Base-by-base conservation (phyloP, 78 protist genomes). In the Acrasis kona region DNA sequence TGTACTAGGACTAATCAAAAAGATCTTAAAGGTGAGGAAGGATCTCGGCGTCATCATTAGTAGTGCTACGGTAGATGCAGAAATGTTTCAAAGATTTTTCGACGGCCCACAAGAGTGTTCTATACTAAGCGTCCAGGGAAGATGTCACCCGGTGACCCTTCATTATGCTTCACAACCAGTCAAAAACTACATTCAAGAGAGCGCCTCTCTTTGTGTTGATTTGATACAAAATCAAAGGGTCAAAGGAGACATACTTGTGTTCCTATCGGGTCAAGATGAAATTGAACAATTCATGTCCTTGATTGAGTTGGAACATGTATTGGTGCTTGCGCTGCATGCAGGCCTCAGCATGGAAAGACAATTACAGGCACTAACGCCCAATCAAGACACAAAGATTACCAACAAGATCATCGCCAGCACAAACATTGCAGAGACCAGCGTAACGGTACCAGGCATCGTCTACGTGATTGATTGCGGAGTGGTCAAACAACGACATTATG, bases 211-310 rank as follows among this genome's bases (percentile, higher is more conserved):
- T 3, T 72, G 42, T 34, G 6, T 68, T 30, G 72, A 76, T 30
- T 41, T 74, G 6, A 79, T 66, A 66, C 0, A 35, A 4, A 6
- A 42, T 12, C 2, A 75, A 35, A 28, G n/a, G n/a, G 10, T 6
- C 6, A 30, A 31, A 3, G 93, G 93, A 0, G 92, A 89, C 39
- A 40, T 88, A 7, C 80, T 89, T 5, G 84, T 74, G 31, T 89
- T 89, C 70, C 74, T 89, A 19, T 81, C 93, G 0, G 93, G 93
- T 7, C 86, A 86, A 37, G 93, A 85, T 2, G 93, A 89, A 7
- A 84, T 89, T 66, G 90, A 77, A 1, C 2, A 64, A 9, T 30
- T 34, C n/a, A 65, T 4, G 4, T 28, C 10, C 2, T 12, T 5
- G 79, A 2, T 75, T 9, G 65, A 76, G 5, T 10, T 10, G 41